A percentile compares a stretch with the other conserved stretches of the same genome.
phyloP scores from a whole-genome alignment of 495 filamentous ascomycete genomes.

The Rusavskia elegans region DNA sequence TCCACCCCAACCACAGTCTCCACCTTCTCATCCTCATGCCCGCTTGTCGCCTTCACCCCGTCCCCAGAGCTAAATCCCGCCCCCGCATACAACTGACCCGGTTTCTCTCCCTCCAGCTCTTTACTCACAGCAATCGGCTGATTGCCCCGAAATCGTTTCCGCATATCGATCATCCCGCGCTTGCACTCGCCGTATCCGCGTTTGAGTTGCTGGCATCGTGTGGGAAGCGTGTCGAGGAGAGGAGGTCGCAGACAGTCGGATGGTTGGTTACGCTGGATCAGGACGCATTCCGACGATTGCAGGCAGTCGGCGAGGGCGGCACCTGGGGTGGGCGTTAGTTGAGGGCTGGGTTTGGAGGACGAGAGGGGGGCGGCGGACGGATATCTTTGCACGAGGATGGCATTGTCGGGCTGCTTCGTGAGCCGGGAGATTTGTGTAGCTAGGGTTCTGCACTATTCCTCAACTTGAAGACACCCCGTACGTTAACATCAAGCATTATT shows the following conservation, averaged over 20 bases:
- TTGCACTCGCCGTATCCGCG: conserved; percentile 91
- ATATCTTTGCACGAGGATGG: conserved; percentile 94
- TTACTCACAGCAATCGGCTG: conserved; percentile 54
- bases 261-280: conserved; percentile 73
- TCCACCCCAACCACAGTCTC: conserved; percentile 10
- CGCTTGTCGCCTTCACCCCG: conserved; percentile 30
- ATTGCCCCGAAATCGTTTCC: conserved; percentile 96
- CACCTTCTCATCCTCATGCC: conserved; percentile 21
- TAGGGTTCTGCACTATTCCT: too few relatives aligned
- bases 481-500: too few relatives aligned
- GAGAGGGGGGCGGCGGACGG: conserved; percentile 36
- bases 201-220: conserved; percentile 80
- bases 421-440: too few relatives aligned
- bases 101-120: conserved; percentile 36
- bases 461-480: too few relatives aligned
- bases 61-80: conserved; percentile 41
- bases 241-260: conserved; percentile 77
- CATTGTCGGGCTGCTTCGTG: conserved; percentile 37
- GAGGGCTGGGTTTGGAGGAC: neutral
- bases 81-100: conserved; percentile 66
- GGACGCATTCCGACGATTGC: conserved; percentile 86
- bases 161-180: conserved; percentile 94
- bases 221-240: conserved; percentile 59
- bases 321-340: conserved; percentile 33
- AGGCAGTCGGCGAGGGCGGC: conserved; percentile 85